Evolutionary conservation across 179 eudicot species (phyloP).

Genomic region (Carnegiea gigantea): DNA sequence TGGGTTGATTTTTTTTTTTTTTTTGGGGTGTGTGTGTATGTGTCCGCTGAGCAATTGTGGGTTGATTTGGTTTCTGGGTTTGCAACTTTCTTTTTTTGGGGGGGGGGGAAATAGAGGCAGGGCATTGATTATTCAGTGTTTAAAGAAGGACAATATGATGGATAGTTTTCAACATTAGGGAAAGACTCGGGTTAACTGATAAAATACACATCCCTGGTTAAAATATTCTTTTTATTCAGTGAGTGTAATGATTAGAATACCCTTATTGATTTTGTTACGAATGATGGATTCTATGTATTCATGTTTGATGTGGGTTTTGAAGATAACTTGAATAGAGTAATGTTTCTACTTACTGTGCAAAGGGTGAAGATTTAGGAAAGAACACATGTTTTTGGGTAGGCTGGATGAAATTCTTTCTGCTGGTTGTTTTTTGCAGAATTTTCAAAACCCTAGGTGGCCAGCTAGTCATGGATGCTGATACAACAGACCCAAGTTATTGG

Average conservation of each 20-base stretch:
- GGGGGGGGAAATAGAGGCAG: neutral
- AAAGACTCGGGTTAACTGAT: no score
- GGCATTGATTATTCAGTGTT: neutral
- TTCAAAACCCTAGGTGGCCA: slow-evolving; percentile 12
- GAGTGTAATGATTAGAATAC: neutral
- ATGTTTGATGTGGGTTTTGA: neutral
- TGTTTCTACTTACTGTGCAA: neutral
- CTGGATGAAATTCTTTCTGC: neutral
- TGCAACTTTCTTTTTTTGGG: neutral
- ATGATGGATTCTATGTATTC: neutral
- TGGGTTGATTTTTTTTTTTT: neutral
- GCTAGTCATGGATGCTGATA: slow-evolving; percentile 52
- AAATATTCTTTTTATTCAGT: no score
- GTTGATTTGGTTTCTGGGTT: neutral
- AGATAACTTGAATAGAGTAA: neutral
- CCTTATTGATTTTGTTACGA: neutral
- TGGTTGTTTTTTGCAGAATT: slow-evolving; percentile 11
- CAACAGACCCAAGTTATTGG: slow-evolving; percentile 79
- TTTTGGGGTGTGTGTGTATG: neutral
- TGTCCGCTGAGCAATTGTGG: neutral
- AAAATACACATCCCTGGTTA: no score
- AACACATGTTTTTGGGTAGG: neutral
- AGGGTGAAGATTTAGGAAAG: neutral
- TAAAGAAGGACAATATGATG: neutral
- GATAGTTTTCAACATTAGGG: neutral